Evolutionary conservation across 768 basidiomycete species (phyloP).

Genomic region (Mycena haematopus): DNA sequence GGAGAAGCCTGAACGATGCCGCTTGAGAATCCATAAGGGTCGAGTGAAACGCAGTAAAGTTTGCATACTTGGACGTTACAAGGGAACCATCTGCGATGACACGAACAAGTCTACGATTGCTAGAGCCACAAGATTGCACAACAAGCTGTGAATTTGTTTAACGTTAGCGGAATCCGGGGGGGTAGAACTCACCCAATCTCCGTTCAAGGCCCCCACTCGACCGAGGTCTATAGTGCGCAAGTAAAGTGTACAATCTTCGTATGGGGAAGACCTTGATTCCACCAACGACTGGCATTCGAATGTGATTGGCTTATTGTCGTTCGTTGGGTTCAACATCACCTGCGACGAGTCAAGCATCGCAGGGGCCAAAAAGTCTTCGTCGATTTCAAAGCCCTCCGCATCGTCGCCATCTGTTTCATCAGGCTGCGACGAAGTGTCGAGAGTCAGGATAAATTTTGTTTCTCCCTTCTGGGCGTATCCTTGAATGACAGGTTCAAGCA

Average conservation of each 20-base stretch:
- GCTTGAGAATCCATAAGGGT: conserved; percentile 36
- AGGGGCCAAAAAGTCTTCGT: conserved; percentile 71
- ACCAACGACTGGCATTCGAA: conserved; percentile 39
- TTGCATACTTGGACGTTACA: conserved; percentile 43
- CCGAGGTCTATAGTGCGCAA: conserved; percentile 68
- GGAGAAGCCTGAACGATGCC: conserved; percentile 53
- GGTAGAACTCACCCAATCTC: conserved; percentile 70
- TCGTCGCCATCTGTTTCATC: conserved; percentile 32
- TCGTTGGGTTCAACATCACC: conserved; percentile 17
- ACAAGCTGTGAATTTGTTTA: conserved; percentile 52
- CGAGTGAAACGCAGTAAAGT: conserved; percentile 10
- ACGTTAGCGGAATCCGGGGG: background rate
- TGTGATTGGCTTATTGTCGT: conserved; percentile 23
- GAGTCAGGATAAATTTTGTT: conserved; percentile 62
- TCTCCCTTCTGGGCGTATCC: conserved; percentile 56
- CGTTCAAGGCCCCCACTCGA: conserved; percentile 68
- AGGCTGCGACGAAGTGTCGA: conserved; percentile 28
- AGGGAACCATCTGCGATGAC: conserved; percentile 58
- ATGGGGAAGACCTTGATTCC: conserved; percentile 37
- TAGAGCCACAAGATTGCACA: conserved; percentile 43
- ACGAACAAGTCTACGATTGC: conserved; percentile 59
- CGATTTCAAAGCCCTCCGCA: conserved; percentile 67
- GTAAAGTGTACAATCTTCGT: conserved; percentile 66
- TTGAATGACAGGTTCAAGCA: conserved; percentile 77
- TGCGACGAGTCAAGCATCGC: conserved; percentile 44